These are phyloP conservation scores for Pneumocystis jirovecii DNA, from an alignment of 1,139 yeast genomes.

Conservation along the genomic window DNA sequence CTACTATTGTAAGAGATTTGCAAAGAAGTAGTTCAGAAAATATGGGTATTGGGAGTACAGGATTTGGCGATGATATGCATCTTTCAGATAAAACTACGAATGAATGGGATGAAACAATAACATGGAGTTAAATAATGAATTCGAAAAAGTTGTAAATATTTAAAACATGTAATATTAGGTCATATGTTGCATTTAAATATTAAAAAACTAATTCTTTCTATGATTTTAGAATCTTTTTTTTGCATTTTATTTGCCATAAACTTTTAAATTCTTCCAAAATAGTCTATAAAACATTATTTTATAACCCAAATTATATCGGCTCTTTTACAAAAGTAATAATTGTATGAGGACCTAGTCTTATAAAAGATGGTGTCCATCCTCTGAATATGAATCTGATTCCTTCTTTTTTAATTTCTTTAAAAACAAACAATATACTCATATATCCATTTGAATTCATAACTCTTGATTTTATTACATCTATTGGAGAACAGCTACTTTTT, in stretches of 20 bases:
- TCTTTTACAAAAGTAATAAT: conserved; percentile 62
- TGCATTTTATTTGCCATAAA: background rate
- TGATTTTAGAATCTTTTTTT: background rate
- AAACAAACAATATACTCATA: conserved; percentile 33
- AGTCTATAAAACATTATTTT: conserved; percentile 33
- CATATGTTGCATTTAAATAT: background rate
- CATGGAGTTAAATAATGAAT: background rate
- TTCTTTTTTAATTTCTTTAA: conserved; percentile 48
- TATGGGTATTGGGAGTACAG: background rate
- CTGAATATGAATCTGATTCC: conserved; percentile 24
- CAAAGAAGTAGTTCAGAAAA: background rate
- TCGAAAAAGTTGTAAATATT: background rate
- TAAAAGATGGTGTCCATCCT: conserved; percentile 83
- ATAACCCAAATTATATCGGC: conserved; percentile 58
- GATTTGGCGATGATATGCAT: background rate
- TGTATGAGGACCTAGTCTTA: conserved; percentile 80
- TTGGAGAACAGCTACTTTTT: conserved; percentile 49
- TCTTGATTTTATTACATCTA: conserved; percentile 78
- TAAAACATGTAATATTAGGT: background rate
- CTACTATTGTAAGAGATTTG: conserved; percentile 71
- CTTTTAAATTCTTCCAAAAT: background rate
- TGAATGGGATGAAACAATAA: background rate
- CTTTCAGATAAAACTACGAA: background rate
- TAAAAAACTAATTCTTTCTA: background rate
- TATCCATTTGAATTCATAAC: conserved; percentile 49